A percentile compares a stretch with the other conserved stretches of the same genome.
These are phyloP conservation scores for Actinomortierella ambigua DNA, from an alignment of 371 early-diverging fungal genomes.

Conservation along the genomic window DNA sequence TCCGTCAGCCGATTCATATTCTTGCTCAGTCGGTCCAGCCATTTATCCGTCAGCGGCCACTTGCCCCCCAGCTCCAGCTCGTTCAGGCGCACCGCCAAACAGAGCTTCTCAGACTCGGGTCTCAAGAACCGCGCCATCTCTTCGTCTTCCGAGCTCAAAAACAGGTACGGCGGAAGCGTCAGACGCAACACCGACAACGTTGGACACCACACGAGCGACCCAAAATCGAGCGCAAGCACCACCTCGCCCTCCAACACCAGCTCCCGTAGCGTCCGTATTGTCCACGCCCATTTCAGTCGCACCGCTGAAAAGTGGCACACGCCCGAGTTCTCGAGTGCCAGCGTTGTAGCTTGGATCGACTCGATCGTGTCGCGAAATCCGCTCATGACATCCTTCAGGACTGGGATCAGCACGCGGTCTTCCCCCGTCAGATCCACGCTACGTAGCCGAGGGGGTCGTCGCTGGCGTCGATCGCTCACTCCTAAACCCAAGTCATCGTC, in stretches of 20 bases:
- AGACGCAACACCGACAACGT: constrained; percentile 21
- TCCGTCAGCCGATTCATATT: constrained; percentile 19
- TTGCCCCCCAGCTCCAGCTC: constrained; percentile 37
- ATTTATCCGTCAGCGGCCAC: constrained; percentile 36
- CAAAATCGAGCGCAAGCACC: constrained; percentile 24
- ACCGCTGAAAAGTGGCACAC: background rate
- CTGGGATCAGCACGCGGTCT: constrained; percentile 28
- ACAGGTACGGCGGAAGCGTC: constrained; percentile 29
- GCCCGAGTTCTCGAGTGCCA: constrained; percentile 12
- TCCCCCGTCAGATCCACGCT: constrained; percentile 35
- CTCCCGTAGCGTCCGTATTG: constrained; percentile 12
- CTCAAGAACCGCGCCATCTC: constrained; percentile 11
- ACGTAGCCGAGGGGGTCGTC: background rate
- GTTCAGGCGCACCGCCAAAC: constrained; percentile 17
- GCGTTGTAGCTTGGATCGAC: constrained; percentile 11
- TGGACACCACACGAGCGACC: constrained; percentile 20
- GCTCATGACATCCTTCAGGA: constrained; percentile 19
- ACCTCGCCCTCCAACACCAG: constrained; percentile 42
- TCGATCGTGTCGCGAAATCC: constrained; percentile 39
- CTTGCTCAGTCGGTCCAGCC: constrained; percentile 10
- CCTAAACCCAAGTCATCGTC: background rate
- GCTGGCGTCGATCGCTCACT: background rate
- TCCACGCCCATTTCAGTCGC: constrained; percentile 29
- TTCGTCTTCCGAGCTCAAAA: constrained; percentile 33
- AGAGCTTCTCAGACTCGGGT: constrained; percentile 15